Conservation (phyloP, 1,284 basidiomycete species). For the Trichosporon sp. region DNA sequence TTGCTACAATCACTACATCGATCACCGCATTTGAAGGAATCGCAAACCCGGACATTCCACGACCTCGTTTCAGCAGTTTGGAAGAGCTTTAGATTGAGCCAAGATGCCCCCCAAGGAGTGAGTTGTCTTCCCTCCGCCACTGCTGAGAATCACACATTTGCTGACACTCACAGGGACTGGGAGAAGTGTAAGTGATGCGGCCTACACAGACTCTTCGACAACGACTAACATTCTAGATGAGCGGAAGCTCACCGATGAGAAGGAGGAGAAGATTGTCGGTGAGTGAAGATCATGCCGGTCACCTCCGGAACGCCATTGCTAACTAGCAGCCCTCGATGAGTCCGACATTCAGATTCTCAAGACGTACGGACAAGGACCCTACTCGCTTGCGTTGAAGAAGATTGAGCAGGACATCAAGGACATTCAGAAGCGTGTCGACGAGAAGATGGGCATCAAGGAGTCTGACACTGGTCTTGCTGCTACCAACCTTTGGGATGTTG, state of each 20-base stretch:
- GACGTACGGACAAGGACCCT: slow-evolving; percentile 99
- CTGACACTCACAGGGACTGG: slow-evolving; percentile 65
- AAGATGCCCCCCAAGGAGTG: not conserved
- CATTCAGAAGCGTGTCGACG: slow-evolving; percentile 93
- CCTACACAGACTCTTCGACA: not conserved
- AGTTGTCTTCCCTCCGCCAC: not conserved
- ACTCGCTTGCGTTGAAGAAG: slow-evolving; percentile 80
- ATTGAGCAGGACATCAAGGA: slow-evolving; percentile 92
- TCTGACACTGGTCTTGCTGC: slow-evolving; percentile 95
- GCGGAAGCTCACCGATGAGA: slow-evolving; percentile 73
- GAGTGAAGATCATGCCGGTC: slow-evolving; percentile 32
- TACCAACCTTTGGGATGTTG: slow-evolving; percentile 93
- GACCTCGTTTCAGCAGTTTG: slow-evolving; percentile 48
- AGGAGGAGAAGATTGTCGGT: slow-evolving; percentile 89
- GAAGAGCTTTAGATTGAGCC: slow-evolving; percentile 69
- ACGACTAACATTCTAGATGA: slow-evolving; percentile 54
- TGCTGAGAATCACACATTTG: not conserved
- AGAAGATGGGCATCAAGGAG: slow-evolving; percentile 98
- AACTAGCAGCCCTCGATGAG: slow-evolving; percentile 74
- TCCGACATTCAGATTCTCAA: slow-evolving; percentile 99
- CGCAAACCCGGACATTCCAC: not conserved
- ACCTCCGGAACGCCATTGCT: not conserved
- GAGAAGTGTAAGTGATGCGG: slow-evolving; percentile 71
- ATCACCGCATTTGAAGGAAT: not conserved
- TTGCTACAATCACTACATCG: not conserved